Conservation (phyloP, 495 filamentous ascomycete species). For the Podospora pseudocomata region DNA sequence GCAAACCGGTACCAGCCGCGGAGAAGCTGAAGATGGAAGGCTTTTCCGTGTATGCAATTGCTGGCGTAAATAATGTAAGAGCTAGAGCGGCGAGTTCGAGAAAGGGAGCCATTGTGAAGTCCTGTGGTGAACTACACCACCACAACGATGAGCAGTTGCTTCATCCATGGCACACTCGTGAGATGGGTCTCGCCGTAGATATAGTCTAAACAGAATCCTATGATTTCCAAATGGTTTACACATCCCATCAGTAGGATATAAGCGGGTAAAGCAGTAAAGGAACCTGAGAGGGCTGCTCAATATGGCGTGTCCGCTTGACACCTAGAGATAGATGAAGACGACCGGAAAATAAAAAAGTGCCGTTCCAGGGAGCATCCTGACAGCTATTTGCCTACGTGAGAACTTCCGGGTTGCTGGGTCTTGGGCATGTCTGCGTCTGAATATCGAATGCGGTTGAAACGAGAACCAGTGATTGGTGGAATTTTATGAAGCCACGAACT, state of each 20-base stretch:
- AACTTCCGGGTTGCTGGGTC: background rate
- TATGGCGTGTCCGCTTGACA: background rate
- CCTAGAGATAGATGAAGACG: background rate
- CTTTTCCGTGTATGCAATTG: slow-evolving; percentile 15
- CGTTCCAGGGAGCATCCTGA: background rate
- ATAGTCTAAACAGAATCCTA: background rate
- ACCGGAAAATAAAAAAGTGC: background rate
- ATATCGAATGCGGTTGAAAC: background rate
- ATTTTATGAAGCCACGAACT: background rate
- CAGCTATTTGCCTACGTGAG: background rate
- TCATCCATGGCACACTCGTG: background rate
- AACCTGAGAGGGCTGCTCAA: background rate
- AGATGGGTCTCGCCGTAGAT: background rate
- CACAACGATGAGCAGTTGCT: background rate
- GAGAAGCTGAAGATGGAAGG: slow-evolving; percentile 26
- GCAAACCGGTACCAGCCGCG: slow-evolving; percentile 16
- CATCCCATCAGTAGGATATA: background rate
- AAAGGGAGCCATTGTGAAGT: slow-evolving; percentile 17
- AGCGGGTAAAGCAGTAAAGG: background rate
- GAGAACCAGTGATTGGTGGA: background rate
- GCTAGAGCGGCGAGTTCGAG: slow-evolving; percentile 11
- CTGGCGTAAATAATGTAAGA: slow-evolving; percentile 10
- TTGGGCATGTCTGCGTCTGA: background rate
- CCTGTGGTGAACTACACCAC: background rate
- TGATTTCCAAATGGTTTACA: background rate